Conservation (phyloP, 2,329 filamentous ascomycete genomes). For the Epichloe coenophiala region DNA sequence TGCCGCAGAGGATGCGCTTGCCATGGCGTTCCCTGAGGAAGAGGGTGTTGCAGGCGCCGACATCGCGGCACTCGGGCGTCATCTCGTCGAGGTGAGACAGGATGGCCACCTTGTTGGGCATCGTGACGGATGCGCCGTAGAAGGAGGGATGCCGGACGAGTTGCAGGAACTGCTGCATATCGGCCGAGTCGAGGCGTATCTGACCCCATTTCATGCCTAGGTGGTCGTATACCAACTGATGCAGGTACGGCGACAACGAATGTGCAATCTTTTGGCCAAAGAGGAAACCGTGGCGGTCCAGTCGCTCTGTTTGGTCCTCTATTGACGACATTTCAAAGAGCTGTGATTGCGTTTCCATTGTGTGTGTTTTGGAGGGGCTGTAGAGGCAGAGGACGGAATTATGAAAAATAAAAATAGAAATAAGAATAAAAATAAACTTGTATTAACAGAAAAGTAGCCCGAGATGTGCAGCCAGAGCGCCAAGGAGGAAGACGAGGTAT, state of each 20-base stretch:
- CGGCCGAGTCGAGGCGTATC: constrained; percentile 36
- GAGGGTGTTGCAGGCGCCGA: constrained; percentile 71
- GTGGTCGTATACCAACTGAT: constrained; percentile 38
- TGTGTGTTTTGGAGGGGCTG: neutral
- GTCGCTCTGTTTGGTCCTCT: constrained; percentile 10
- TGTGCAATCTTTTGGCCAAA: constrained; percentile 43
- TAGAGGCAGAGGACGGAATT: neutral
- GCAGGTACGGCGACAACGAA: constrained; percentile 41
- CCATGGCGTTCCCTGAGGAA: constrained; percentile 44
- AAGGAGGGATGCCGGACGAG: constrained; percentile 44
- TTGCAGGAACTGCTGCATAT: constrained; percentile 33
- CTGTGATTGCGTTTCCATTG: neutral
- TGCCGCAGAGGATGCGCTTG: constrained; percentile 47
- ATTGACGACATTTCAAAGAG: neutral
- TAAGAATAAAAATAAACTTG: neutral
- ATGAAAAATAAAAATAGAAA: neutral
- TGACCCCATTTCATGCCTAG: constrained; percentile 38
- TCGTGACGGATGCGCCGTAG: constrained; percentile 57
- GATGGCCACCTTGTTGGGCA: constrained; percentile 74
- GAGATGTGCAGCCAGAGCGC: neutral
- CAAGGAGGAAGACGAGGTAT: neutral
- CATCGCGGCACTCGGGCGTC: constrained; percentile 56
- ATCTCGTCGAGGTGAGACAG: constrained; percentile 60
- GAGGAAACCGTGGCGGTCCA: constrained; percentile 37
- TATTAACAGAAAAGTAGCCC: too few species aligned